These are phyloP conservation scores for Phytopythium oedochilum DNA, from an alignment of 352 stramenopile genomes.

Conservation along the genomic window DNA sequence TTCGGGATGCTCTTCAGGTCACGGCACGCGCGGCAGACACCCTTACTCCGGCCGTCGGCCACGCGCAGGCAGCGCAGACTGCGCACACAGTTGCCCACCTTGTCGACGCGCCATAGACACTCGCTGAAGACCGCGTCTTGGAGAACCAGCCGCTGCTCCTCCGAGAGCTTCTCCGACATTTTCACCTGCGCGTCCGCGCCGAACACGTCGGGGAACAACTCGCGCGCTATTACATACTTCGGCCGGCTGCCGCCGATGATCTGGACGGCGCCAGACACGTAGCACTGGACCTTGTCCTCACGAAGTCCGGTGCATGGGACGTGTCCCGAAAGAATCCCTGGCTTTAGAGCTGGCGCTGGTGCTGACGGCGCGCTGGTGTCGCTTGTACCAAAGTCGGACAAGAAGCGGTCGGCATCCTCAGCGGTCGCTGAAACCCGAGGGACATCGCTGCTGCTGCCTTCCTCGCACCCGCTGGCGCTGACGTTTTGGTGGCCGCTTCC, in stretches of 20 bases:
- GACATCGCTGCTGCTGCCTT: not conserved
- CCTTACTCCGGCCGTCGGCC: conserved; percentile 21
- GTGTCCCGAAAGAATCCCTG: conserved; percentile 10
- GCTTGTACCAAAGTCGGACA: not conserved
- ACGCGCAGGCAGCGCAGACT: conserved; percentile 65
- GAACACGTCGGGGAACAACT: conserved; percentile 67
- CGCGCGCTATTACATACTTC: conserved; percentile 76
- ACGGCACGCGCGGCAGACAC: conserved; percentile 61
- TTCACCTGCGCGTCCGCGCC: conserved; percentile 48
- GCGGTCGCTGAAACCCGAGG: not conserved
- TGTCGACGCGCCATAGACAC: conserved; percentile 79
- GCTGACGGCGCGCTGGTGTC: not conserved
- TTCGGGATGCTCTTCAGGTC: conserved; percentile 63
- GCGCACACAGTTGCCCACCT: conserved; percentile 61
- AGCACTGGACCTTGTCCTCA: conserved; percentile 55
- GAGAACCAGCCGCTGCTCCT: conserved; percentile 47
- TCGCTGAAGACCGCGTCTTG: conserved; percentile 76
- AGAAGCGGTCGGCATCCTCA: not conserved
- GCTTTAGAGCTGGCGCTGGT: conserved; percentile 4
- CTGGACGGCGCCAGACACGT: conserved; percentile 60
- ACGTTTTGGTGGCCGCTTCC: not conserved
- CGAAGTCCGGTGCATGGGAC: conserved; percentile 60
- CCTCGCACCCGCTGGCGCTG: not conserved
- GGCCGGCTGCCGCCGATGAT: conserved; percentile 70
- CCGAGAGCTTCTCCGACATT: conserved; percentile 52